Evolutionary conservation across 73 alveolate species (phyloP).

Genomic region (Uronychia binucleata): DNA sequence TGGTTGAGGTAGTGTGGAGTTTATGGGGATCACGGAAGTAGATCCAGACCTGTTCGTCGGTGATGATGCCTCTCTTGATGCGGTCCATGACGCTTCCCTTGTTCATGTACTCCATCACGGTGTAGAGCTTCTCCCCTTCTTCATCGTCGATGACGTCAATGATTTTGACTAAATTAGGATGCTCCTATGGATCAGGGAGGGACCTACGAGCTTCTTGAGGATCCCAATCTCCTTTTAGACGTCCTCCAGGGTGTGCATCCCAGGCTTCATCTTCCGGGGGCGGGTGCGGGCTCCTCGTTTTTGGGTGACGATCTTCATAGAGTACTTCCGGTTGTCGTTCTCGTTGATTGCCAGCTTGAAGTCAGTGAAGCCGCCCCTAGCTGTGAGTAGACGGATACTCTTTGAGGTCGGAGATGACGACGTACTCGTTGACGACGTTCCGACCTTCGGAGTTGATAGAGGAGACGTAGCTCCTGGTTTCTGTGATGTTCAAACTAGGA

Average conservation of each 20-base stretch:
- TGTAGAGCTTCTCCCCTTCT: constrained; percentile 47
- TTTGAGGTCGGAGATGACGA: neutral
- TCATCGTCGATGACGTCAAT: constrained; percentile 60
- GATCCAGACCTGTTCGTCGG: neutral
- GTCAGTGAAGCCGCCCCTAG: neutral
- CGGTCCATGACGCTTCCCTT: constrained; percentile 21
- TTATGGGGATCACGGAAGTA: neutral
- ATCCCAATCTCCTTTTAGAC: neutral
- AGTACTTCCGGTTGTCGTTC: neutral
- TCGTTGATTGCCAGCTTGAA: neutral
- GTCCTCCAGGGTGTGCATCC: neutral
- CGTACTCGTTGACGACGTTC: neutral
- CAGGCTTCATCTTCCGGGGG: neutral
- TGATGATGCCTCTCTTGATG: neutral
- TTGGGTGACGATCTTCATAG: neutral
- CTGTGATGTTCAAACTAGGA: neutral
- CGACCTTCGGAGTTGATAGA: neutral
- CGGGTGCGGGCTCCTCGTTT: too few relatives aligned
- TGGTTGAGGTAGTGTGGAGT: too few relatives aligned
- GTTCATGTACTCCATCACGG: constrained; percentile 53
- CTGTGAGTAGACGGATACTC: neutral
- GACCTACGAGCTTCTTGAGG: neutral
- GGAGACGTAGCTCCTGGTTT: neutral
- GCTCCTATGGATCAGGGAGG: constrained; percentile 37
- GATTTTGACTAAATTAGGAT: constrained; percentile 47